Percentiles rank a stretch among this genome's conserved stretches.
phyloP scores from a whole-genome alignment of 1,284 basidiomycete species.

The Ceratobasidium sp. region DNA sequence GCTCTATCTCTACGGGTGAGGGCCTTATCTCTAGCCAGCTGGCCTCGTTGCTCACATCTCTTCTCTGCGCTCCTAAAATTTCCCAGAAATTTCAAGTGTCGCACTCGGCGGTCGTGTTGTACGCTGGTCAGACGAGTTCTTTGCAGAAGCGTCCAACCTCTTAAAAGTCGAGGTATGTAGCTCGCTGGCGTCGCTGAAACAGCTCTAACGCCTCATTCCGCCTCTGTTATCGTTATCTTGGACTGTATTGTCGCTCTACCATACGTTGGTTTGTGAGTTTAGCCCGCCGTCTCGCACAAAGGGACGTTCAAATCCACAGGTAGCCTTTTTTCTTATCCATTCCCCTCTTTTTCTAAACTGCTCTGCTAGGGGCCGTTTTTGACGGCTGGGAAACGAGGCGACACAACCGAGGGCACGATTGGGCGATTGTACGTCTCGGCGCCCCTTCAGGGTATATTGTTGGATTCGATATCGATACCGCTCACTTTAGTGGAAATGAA shows the following conservation, averaged over 20 bases:
- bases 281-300: slow-evolving; percentile 85
- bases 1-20: slow-evolving; percentile 68
- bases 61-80: too few species aligned
- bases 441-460: slow-evolving; percentile 73
- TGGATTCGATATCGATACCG: slow-evolving; percentile 96
- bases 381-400: slow-evolving; percentile 95
- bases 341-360: too few species aligned
- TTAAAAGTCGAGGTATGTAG: slow-evolving; percentile 78
- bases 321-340: too few species aligned
- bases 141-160: slow-evolving; percentile 86
- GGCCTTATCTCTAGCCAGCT: slow-evolving; percentile 12
- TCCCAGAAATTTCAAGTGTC: slow-evolving; percentile 88
- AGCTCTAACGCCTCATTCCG: too few species aligned
- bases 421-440: slow-evolving; percentile 93
- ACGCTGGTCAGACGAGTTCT: slow-evolving; percentile 94
- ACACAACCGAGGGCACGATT: slow-evolving; percentile 90
- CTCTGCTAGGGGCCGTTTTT: too few species aligned
- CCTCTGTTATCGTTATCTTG: too few species aligned
- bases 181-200: slow-evolving; percentile 41
- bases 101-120: slow-evolving; percentile 83
- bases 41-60: neutral
- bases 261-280: too few species aligned
- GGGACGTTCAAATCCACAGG: slow-evolving; percentile 97
- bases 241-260: too few species aligned
- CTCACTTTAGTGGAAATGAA: slow-evolving; percentile 97